Evolutionary conservation across 805 yeast species (phyloP).

Genomic region (Candida jianshihensis): DNA sequence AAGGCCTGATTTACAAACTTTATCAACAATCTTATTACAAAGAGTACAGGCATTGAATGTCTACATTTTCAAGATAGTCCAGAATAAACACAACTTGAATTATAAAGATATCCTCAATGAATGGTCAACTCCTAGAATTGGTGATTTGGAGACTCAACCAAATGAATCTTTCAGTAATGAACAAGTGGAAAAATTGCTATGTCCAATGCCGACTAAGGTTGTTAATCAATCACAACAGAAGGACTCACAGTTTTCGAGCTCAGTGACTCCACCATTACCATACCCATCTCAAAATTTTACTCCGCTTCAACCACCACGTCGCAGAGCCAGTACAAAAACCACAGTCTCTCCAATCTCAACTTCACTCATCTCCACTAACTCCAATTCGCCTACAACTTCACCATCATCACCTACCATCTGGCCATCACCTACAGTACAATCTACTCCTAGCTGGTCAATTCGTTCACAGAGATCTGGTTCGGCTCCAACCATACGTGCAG

Average conservation of each 20-base stretch:
- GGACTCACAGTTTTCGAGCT: conserved; percentile 9
- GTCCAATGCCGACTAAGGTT: conserved; percentile 15
- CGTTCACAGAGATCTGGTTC: conserved; percentile 2
- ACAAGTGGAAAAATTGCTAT: conserved; percentile 15
- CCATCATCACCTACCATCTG: conserved; percentile 14
- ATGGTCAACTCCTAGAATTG: conserved; percentile 24
- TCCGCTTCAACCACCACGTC: too few species aligned
- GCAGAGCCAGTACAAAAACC: too few species aligned
- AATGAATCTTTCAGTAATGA: conserved; percentile 12
- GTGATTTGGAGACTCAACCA: conserved; percentile 24
- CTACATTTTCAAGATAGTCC: conserved; percentile 32
- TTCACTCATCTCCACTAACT: too few species aligned
- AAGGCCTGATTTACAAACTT: conserved; percentile 26
- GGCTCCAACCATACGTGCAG: conserved; percentile 1
- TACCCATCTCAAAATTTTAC: neutral
- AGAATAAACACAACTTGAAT: conserved; percentile 17
- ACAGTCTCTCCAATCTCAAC: too few species aligned
- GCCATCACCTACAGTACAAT: conserved; percentile 16
- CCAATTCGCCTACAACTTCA: conserved; percentile 5
- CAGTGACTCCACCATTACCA: conserved; percentile 21
- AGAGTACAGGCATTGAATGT: conserved; percentile 34
- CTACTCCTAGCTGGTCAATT: neutral
- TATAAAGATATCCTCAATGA: conserved; percentile 20
- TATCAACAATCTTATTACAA: conserved; percentile 24
- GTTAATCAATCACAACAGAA: neutral